These are phyloP conservation scores for Phialophora tarda DNA, from an alignment of 2,329 filamentous ascomycete species.

Conservation along the genomic window DNA sequence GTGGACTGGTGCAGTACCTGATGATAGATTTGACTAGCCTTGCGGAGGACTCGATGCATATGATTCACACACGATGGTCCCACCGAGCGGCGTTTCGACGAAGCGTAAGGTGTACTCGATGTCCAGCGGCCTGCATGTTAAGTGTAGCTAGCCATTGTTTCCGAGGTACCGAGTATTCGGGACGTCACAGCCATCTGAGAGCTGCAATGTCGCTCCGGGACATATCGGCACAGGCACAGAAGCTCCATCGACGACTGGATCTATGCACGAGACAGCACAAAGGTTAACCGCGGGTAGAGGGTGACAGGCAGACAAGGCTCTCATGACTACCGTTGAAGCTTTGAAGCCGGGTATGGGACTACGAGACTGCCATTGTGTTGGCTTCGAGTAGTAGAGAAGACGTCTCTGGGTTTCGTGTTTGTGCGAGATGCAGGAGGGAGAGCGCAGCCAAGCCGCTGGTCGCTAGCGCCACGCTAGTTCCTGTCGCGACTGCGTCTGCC, in stretches of 20 bases:
- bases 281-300: neutral
- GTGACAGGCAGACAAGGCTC: neutral
- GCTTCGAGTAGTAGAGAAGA: neutral
- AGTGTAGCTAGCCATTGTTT: neutral
- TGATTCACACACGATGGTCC: neutral
- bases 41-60: neutral
- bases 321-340: neutral
- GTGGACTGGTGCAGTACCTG: neutral
- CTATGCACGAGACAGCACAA: neutral
- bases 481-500: constrained; percentile 1
- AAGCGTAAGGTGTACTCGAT: neutral
- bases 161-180: neutral
- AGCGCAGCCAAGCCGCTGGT: neutral
- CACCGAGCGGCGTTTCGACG: too few relatives aligned
- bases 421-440: neutral
- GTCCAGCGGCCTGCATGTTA: neutral
- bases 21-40: neutral
- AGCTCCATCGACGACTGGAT: neutral
- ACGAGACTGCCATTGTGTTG: neutral
- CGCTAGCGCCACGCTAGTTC: neutral
- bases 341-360: neutral
- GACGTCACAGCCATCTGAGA: neutral
- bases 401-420: neutral
- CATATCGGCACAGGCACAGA: neutral
- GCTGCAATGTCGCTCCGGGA: neutral